Conservation (phyloP, 148 eudicot species). For the Nyssa sinensis region DNA sequence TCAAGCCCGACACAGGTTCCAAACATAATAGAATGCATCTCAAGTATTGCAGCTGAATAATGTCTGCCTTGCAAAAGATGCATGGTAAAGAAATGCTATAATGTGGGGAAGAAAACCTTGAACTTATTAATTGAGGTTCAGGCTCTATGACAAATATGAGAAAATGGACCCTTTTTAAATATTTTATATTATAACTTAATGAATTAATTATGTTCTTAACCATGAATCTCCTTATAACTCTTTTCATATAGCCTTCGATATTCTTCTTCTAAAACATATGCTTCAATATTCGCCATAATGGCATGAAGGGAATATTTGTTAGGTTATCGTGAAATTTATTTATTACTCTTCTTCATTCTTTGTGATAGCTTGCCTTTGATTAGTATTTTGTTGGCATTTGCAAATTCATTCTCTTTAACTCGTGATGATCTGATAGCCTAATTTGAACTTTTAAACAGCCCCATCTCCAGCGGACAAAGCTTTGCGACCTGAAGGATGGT, state of each 20-base stretch:
- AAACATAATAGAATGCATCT: no score
- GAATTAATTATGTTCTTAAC: not conserved
- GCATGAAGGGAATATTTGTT: not conserved
- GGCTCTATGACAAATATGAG: no score
- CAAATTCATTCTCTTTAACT: not conserved
- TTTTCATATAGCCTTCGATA: not conserved
- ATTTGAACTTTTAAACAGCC: conserved; percentile 58
- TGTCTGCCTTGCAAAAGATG: no score
- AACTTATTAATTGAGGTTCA: no score
- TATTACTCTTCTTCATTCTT: not conserved
- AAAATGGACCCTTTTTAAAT: not conserved
- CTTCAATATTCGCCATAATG: not conserved
- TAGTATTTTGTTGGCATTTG: not conserved
- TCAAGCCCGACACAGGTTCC: no score
- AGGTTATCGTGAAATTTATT: not conserved
- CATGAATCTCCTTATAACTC: not conserved
- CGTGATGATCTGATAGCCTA: conserved; percentile 1
- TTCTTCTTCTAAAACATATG: no score
- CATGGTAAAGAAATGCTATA: no score
- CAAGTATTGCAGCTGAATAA: no score
- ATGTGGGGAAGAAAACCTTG: no score
- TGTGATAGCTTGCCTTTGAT: not conserved
- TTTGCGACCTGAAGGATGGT: conserved; percentile 87
- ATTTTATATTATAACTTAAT: no score
- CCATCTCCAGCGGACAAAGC: conserved; percentile 93